Evolutionary conservation across 2,329 filamentous ascomycete species (phyloP), one percentile per base, ranked within the genome.

Genomic region (Macrophomina phaseolina): DNA sequence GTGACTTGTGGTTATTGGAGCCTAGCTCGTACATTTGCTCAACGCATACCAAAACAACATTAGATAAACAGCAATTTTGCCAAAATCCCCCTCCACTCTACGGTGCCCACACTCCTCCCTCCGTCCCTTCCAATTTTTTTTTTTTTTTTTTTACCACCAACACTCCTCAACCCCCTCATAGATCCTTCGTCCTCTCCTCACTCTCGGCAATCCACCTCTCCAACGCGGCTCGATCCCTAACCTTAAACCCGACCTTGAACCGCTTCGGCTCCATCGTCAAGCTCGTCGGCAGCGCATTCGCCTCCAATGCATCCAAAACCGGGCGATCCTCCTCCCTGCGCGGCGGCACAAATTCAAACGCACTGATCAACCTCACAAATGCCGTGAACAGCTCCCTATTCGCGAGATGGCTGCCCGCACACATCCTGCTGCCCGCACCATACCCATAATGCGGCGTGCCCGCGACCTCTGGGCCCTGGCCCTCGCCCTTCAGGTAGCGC

Each of bases 401-500:
- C 18, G 76, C 80, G 3, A 81, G 69, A 69, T 84, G 81, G 52
- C 81, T 81, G 16, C 83, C 83, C 12, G 82, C 74, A 67, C 83
- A 85, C 71, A 79, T 79, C 28, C 82, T 73, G 3, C 75, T 79
- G 0, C 82, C 82, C 0, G 82, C 82, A 18, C 82, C 82, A 64
- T 83, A 84, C 12, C 76, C 75, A 58, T 84, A 84, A 62, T 84
- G 82, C 45, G 81, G 80, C 5, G 82, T 84, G 0, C 82, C 82
- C 2, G 77, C 76, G 52, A 78, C 79, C 55, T 82, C 80, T 8
- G 78, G 72, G 7, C 46, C 36, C 9, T 32, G 32, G 42, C 46
- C 55, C 9, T 62, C 58, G 2, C 76, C 74, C 51, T 82, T 81
- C 11, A 93, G 80, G 73, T 90, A 93, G 32, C 91, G 86, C 69